Evolutionary conservation across 2,329 filamentous ascomycete species (phyloP).

Genomic region (Stemphylium vesicarium): DNA sequence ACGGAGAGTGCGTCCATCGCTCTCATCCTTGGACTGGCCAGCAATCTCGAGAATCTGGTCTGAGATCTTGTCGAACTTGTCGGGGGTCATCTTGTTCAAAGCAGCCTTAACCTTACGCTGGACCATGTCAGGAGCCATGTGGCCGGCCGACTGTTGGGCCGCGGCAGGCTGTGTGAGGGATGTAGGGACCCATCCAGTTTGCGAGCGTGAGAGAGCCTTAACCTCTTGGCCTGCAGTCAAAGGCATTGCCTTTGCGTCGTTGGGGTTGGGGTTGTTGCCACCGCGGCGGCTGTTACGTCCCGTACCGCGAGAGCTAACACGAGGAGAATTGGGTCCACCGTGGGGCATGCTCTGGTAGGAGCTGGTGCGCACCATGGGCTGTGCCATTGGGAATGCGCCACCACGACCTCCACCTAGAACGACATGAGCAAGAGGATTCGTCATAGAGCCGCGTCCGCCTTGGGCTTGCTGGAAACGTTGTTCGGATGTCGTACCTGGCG

Average conservation of each 20-base stretch:
- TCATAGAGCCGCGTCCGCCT: slow-evolving; percentile 39
- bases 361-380: slow-evolving; percentile 69
- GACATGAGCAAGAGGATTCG: slow-evolving; percentile 66
- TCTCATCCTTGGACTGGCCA: slow-evolving; percentile 92
- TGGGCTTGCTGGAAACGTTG: slow-evolving; percentile 66
- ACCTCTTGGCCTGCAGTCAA: slow-evolving; percentile 83
- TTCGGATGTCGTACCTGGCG: slow-evolving; percentile 77
- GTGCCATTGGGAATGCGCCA: slow-evolving; percentile 63
- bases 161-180: slow-evolving; percentile 49
- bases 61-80: slow-evolving; percentile 96
- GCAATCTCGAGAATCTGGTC: slow-evolving; percentile 93
- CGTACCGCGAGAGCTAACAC: slow-evolving; percentile 68
- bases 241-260: slow-evolving; percentile 85
- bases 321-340: slow-evolving; percentile 72
- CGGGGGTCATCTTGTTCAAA: slow-evolving; percentile 99
- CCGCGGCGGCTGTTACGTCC: slow-evolving; percentile 66
- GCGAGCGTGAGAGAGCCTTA: slow-evolving; percentile 75
- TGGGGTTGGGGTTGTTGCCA: slow-evolving; percentile 63
- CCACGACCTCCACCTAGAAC: slow-evolving; percentile 60
- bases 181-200: slow-evolving; percentile 88
- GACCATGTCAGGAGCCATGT: slow-evolving; percentile 88
- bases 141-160: slow-evolving; percentile 27
- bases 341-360: slow-evolving; percentile 65
- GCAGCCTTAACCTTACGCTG: slow-evolving; percentile 99
- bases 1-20: slow-evolving; percentile 89